Conservation (phyloP, 495 filamentous ascomycete species). For the Wilcoxina mikolae region DNA sequence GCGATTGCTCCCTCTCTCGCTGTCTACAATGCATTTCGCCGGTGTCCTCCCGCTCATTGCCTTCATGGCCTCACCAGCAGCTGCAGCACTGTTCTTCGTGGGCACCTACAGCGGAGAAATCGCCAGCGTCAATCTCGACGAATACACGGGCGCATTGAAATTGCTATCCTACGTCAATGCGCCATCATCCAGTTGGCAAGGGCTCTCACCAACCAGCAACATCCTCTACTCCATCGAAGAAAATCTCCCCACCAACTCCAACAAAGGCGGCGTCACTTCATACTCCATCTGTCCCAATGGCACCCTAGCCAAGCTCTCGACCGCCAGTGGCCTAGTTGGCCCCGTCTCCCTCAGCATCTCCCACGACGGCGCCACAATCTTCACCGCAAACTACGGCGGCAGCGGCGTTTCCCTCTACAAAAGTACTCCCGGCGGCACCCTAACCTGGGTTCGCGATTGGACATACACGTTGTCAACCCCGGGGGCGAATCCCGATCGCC, state of each 20-base stretch:
- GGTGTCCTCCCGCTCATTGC: background rate
- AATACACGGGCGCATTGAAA: constrained; percentile 1
- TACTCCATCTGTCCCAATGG: constrained; percentile 13
- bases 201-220: constrained; percentile 8
- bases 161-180: constrained; percentile 3
- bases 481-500: constrained; percentile 38
- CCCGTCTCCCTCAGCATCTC: constrained; percentile 16
- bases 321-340: constrained; percentile 4
- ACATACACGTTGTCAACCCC: constrained; percentile 36
- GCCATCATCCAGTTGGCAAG: constrained; percentile 17
- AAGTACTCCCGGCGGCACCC: background rate
- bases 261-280: constrained; percentile 7
- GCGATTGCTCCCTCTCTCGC: too few species aligned
- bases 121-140: constrained; percentile 11
- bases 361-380: constrained; percentile 1
- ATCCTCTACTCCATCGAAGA: constrained; percentile 15
- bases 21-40: background rate
- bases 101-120: constrained; percentile 14
- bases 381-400: constrained; percentile 14
- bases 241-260: constrained; percentile 1
- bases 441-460: constrained; percentile 36
- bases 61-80: constrained; percentile 2
- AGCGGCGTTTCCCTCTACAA: background rate
- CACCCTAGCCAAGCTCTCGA: constrained; percentile 11
- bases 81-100: constrained; percentile 17